Base-by-base conservation (phyloP, 371 early-diverging fungal species). In the Mortierella sp. region DNA sequence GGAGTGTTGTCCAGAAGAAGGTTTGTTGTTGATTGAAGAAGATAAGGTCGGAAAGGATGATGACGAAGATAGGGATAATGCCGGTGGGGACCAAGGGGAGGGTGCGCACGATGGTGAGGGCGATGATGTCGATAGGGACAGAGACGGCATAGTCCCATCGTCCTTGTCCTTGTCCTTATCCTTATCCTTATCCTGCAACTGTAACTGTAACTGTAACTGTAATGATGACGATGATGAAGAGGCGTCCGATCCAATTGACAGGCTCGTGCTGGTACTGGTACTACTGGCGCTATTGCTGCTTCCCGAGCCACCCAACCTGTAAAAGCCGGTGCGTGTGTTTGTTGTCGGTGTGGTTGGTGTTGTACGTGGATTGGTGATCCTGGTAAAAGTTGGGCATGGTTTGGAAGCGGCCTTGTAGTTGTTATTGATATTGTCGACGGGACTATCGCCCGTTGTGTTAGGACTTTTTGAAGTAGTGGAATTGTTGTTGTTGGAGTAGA, bases 361-460 rank as follows among this genome's bases (percentile, higher is more conserved):
- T 50, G 43, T 73, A 55, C 40, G 69, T 10, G 72, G 64, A 19
- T 68, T 72, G 8, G 79, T 48, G 55, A 79, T 68, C 40, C 79
- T 68, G 48, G 79, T 79, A 47, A 79, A 79, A 26, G 79, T 78
- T 31, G 76, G 66, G 31, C 41, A 40, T 9, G 79, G 70, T 55
- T 55, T 73, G 66, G 48, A 40, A 24, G 26, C 29, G 19, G 71
- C 48, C n/a, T 53, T 40, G n/a, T n/a, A n/a, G n/a, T n/a, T n/a
- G n/a, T n/a, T n/a, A n/a, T n/a, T n/a, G 13, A 22, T 70, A 10
- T 64, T 24, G 22, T 41, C 47, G 31, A 52, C 9, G 4, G 26
- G 52, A 24, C 24, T 37, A 34, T 55, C 16, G 67, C 52, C 19
- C 31, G 55, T 22, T 2, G 48, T 48, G 48, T 48, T 48, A n/a